These are phyloP conservation scores for Xylariaceae sp. DNA, from an alignment of 2,329 filamentous ascomycete genomes.

Conservation along the genomic window DNA sequence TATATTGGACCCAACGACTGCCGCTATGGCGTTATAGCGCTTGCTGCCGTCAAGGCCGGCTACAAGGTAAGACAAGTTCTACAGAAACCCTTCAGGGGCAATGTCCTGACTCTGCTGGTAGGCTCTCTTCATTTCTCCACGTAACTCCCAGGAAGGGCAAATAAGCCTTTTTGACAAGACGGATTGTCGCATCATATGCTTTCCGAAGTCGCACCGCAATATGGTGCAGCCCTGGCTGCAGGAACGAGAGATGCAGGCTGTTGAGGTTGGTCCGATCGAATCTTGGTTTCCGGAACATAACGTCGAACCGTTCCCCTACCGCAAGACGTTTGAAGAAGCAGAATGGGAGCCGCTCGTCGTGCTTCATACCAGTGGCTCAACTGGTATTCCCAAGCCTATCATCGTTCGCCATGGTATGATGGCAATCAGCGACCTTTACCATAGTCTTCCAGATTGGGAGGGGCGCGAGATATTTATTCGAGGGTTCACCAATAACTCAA, in stretches of 20 bases:
- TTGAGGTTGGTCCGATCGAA: slow-evolving; percentile 42
- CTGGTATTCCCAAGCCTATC: slow-evolving; percentile 55
- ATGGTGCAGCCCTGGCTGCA: slow-evolving; percentile 46
- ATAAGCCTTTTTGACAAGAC: slow-evolving; percentile 52
- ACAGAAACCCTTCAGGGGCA: neutral
- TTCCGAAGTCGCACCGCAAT: slow-evolving; percentile 38
- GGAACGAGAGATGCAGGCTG: slow-evolving; percentile 46
- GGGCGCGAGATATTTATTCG: slow-evolving; percentile 29
- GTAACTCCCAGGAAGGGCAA: slow-evolving; percentile 53
- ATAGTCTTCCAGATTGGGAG: slow-evolving; percentile 34
- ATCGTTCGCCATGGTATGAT: slow-evolving; percentile 47
- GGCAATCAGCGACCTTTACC: slow-evolving; percentile 43
- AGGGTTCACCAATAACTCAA: slow-evolving; percentile 18
- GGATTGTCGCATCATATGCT: slow-evolving; percentile 48
- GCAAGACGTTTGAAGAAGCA: slow-evolving; percentile 49
- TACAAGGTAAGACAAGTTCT: slow-evolving; percentile 39
- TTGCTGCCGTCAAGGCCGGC: slow-evolving; percentile 39
- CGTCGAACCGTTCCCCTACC: slow-evolving; percentile 46
- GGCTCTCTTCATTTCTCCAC: slow-evolving; percentile 52
- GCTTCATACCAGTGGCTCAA: slow-evolving; percentile 54
- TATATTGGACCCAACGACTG: slow-evolving; percentile 51
- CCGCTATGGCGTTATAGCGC: slow-evolving; percentile 35
- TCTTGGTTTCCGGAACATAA: slow-evolving; percentile 46
- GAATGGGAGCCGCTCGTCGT: slow-evolving; percentile 49
- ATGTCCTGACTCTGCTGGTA: slow-evolving; percentile 21